Evolutionary conservation across 2,329 filamentous ascomycete species (phyloP).

Genomic region (Trichoderma asperellum): DNA sequence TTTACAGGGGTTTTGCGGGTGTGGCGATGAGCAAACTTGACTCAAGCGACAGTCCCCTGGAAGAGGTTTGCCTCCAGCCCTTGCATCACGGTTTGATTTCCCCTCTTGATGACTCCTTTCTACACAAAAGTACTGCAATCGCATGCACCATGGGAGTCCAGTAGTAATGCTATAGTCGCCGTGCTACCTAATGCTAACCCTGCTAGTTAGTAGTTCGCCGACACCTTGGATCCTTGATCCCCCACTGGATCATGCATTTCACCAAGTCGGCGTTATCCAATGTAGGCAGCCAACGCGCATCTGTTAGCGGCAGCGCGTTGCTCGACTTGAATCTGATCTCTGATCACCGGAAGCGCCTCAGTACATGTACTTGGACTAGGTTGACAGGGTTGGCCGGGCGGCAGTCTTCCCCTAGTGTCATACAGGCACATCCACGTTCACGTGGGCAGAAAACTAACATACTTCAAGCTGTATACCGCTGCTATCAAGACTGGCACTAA

Average conservation of each 20-base stretch:
- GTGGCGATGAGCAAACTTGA: background rate
- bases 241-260: background rate
- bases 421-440: background rate
- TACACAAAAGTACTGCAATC: background rate
- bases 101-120: background rate
- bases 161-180: background rate
- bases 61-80: background rate
- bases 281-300: background rate
- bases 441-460: background rate
- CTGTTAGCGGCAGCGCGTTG: background rate
- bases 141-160: too few relatives aligned
- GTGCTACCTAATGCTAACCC: too few relatives aligned
- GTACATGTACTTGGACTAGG: background rate
- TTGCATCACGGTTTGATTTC: background rate
- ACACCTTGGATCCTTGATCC: background rate
- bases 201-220: background rate
- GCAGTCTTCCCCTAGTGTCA: background rate
- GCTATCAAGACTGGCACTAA: too few relatives aligned
- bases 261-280: background rate
- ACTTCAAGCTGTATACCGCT: background rate
- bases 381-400: background rate
- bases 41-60: background rate
- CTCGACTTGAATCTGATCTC: background rate
- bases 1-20: background rate
- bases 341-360: background rate